Conservation (phyloP, 1,284 basidiomycete species). For the Coniophora puteana region DNA sequence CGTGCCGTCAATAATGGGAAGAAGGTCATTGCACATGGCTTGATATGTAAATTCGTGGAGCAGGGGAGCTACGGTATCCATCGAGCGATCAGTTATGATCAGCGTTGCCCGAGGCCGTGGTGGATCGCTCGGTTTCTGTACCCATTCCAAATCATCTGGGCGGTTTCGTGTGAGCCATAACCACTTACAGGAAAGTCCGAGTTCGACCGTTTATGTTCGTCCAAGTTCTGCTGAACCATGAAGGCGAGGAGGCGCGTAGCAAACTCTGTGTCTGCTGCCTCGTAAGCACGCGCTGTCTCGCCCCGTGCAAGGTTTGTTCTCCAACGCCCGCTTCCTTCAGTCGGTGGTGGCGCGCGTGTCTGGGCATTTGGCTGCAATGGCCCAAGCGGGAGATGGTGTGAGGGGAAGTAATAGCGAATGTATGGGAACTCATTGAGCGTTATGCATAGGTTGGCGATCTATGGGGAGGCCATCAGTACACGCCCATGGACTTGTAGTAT, state of each 20-base stretch:
- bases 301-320: constrained; percentile 72
- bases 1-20: constrained; percentile 83
- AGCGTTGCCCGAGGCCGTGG: constrained; percentile 77
- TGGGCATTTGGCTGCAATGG: constrained; percentile 68
- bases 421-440: constrained; percentile 92
- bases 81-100: constrained; percentile 92
- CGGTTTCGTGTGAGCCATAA: no score
- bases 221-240: constrained; percentile 77
- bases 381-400: constrained; percentile 83
- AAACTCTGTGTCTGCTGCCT: constrained; percentile 66
- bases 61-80: constrained; percentile 90
- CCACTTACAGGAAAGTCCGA: constrained; percentile 78
- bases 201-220: constrained; percentile 83
- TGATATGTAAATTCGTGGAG: constrained; percentile 99
- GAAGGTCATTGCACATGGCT: constrained; percentile 95
- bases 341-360: constrained; percentile 58
- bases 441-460: constrained; percentile 91
- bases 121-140: constrained; percentile 62
- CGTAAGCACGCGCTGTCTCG: constrained; percentile 57
- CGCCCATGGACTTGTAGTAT: constrained; percentile 16
- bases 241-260: constrained; percentile 77
- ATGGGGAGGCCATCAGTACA: constrained; percentile 12
- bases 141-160: constrained; percentile 4
- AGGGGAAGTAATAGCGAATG: constrained; percentile 91
- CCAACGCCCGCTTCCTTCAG: constrained; percentile 63